These are phyloP conservation scores for Pleurostoma richardsiae DNA, from an alignment of 2,329 filamentous ascomycete species.

Conservation along the genomic window DNA sequence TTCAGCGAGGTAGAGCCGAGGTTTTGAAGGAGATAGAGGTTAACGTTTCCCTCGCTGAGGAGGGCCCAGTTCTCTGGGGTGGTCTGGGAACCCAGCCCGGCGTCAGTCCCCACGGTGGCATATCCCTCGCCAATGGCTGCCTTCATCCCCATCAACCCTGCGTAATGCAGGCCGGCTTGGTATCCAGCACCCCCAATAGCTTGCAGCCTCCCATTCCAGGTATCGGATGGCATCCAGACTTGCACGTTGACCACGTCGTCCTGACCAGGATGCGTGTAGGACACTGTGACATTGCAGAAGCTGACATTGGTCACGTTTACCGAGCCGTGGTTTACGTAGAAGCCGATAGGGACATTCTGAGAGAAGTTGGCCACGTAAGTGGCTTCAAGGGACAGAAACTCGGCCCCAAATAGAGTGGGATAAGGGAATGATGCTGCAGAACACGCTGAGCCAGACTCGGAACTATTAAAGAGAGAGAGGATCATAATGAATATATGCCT, in stretches of 20 bases:
- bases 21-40: conserved; percentile 14
- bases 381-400: conserved; percentile 7
- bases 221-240: conserved; percentile 2
- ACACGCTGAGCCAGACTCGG: too few relatives aligned
- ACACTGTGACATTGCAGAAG: conserved; percentile 3
- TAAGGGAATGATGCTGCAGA: not conserved
- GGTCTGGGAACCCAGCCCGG: conserved; percentile 8
- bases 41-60: conserved; percentile 11
- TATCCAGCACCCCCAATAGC: not conserved
- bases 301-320: conserved; percentile 8
- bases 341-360: conserved; percentile 1
- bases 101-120: conserved; percentile 18
- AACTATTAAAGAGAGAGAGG: too few relatives aligned
- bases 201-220: not conserved
- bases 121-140: conserved; percentile 15
- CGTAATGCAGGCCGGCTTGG: not conserved
- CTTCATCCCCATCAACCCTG: conserved; percentile 9
- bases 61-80: conserved; percentile 4
- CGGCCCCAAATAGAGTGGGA: conserved; percentile 7
- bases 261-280: conserved; percentile 5
- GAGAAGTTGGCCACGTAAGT: conserved; percentile 10
- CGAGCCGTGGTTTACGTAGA: conserved; percentile 3
- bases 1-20: conserved; percentile 14
- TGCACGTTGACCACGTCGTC: conserved; percentile 3
- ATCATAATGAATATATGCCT: too few relatives aligned